Percentiles rank a stretch among this genome's conserved stretches.
These are phyloP conservation scores for Solanum gracilifrons DNA, from an alignment of 257 asterid species.

Conservation along the genomic window DNA sequence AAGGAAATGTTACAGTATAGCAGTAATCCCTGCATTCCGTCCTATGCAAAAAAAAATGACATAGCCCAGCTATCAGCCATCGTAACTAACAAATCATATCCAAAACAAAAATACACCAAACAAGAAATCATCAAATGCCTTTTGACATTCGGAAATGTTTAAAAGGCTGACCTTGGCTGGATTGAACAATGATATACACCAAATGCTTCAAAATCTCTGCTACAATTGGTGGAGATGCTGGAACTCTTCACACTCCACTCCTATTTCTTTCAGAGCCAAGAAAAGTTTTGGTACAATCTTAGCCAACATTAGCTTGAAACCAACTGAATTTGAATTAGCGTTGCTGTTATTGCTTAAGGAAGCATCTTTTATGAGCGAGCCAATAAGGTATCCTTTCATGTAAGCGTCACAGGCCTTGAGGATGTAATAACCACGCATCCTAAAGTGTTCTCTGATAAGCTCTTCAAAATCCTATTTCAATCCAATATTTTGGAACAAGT, in stretches of 20 bases:
- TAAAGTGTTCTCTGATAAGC: conserved; percentile 68
- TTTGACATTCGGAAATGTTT: neutral
- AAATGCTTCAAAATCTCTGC: conserved; percentile 12
- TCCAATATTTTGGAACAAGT: neutral
- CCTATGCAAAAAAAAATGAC: neutral
- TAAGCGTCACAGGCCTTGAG: conserved; percentile 94
- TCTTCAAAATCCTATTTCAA: conserved; percentile 70
- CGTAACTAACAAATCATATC: neutral
- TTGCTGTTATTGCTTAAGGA: conserved; percentile 19
- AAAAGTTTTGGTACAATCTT: conserved; percentile 75
- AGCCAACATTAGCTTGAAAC: conserved; percentile 88
- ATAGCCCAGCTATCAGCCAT: conserved; percentile 1
- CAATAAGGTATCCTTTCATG: conserved; percentile 84
- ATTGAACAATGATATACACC: conserved; percentile 3
- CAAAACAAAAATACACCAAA: neutral
- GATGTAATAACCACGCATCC: conserved; percentile 70
- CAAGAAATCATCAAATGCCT: neutral
- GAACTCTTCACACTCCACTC: conserved; percentile 69
- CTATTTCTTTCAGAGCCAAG: conserved; percentile 44
- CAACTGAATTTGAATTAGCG: conserved; percentile 63
- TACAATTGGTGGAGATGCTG: conserved; percentile 38
- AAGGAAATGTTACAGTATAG: conserved; percentile 7
- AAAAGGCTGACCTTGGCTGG: conserved; percentile 12
- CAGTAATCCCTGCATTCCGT: conserved; percentile 9
- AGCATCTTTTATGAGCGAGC: conserved; percentile 71